Conservation (phyloP, 768 basidiomycete species). For the Phallus indusiatus region DNA sequence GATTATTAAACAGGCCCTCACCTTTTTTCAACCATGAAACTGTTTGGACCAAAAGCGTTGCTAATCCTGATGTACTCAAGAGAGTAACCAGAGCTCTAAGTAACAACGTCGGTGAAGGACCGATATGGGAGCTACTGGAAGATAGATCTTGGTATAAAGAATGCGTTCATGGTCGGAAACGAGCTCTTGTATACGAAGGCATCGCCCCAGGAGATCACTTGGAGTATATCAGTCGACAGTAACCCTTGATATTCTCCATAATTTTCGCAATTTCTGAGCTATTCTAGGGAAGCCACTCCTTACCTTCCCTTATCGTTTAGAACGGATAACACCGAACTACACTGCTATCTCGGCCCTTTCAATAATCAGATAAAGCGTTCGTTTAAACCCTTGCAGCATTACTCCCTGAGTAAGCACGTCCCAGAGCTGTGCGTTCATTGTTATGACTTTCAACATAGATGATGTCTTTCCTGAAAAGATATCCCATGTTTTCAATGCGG, state of each 20-base stretch:
- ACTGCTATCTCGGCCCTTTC: slow-evolving; percentile 60
- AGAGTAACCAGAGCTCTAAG: slow-evolving; percentile 66
- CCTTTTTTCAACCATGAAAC: slow-evolving; percentile 34
- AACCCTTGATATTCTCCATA: background rate
- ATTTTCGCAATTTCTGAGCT: background rate
- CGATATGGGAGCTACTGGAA: slow-evolving; percentile 71
- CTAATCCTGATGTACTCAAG: slow-evolving; percentile 36
- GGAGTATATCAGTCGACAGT: background rate
- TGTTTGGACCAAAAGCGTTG: slow-evolving; percentile 37
- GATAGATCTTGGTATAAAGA: slow-evolving; percentile 77
- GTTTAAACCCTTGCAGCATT: slow-evolving; percentile 46
- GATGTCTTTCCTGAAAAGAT: slow-evolving; percentile 47
- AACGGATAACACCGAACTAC: slow-evolving; percentile 21
- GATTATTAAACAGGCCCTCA: slow-evolving; percentile 25
- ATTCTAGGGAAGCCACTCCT: slow-evolving; percentile 39
- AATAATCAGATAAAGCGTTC: slow-evolving; percentile 39
- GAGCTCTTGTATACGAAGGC: slow-evolving; percentile 18
- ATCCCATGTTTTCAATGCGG: slow-evolving; percentile 73
- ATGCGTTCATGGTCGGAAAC: background rate
- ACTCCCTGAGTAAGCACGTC: slow-evolving; percentile 43
- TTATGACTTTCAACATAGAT: slow-evolving; percentile 31
- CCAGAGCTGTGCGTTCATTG: too few relatives aligned
- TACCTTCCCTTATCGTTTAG: slow-evolving; percentile 58
- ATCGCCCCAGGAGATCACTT: slow-evolving; percentile 16
- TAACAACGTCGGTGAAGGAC: slow-evolving; percentile 64